These are phyloP conservation scores for Seiridium cupressi DNA, from an alignment of 2,329 filamentous ascomycete species.

Conservation along the genomic window DNA sequence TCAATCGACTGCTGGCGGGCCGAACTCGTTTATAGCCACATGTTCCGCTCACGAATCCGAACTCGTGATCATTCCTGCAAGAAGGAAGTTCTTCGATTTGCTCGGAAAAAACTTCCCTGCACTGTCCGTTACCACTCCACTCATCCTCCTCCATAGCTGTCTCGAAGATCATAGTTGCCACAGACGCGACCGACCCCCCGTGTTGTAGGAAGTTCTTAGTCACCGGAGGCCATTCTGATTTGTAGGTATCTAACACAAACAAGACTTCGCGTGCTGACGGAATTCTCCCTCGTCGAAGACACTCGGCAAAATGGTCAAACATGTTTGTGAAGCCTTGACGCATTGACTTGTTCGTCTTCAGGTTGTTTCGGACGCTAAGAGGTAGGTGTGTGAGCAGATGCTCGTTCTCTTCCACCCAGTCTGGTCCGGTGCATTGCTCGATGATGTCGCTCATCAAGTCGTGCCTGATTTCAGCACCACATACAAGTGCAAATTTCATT, in stretches of 20 bases:
- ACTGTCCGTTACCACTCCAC: not conserved
- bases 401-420: not conserved
- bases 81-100: not conserved
- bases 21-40: not conserved
- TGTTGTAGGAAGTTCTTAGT: not conserved
- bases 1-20: not conserved
- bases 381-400: slow-evolving; percentile 6
- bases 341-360: slow-evolving; percentile 31
- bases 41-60: not conserved
- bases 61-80: not conserved
- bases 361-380: slow-evolving; percentile 19
- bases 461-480: slow-evolving; percentile 21
- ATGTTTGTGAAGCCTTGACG: slow-evolving; percentile 31
- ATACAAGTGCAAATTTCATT: slow-evolving; percentile 28
- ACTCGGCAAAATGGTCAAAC: slow-evolving; percentile 24
- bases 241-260: not conserved
- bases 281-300: slow-evolving; percentile 10
- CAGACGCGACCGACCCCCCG: not conserved
- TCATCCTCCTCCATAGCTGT: not conserved
- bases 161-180: not conserved
- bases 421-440: not conserved
- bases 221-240: not conserved
- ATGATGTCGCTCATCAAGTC: not conserved
- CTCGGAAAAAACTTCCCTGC: not conserved
- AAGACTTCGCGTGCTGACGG: not conserved